Conservation (phyloP, 2,329 filamentous ascomycete genomes). For the Ceratocystis huliohia region DNA sequence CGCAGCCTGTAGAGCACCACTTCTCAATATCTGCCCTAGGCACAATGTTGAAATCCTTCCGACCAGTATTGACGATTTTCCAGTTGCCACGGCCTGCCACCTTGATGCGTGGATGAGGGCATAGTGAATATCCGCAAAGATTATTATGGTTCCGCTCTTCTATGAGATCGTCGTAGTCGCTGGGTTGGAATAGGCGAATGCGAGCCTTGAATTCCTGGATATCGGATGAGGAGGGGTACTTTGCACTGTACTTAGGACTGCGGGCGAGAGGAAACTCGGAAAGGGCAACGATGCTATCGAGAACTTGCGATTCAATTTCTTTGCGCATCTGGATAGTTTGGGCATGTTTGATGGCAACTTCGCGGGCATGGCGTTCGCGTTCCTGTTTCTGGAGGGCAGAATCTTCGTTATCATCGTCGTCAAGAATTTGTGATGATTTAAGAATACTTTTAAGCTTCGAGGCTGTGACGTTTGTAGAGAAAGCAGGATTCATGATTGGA, state of each 20-base stretch:
- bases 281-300: slow-evolving; percentile 58
- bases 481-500: slow-evolving; percentile 13
- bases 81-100: slow-evolving; percentile 49
- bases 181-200: slow-evolving; percentile 64
- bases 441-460: slow-evolving; percentile 43
- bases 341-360: slow-evolving; percentile 71
- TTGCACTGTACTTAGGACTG: slow-evolving; percentile 30
- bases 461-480: slow-evolving; percentile 13
- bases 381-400: neutral
- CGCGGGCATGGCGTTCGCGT: slow-evolving; percentile 32
- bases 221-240: slow-evolving; percentile 45
- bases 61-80: slow-evolving; percentile 46
- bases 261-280: slow-evolving; percentile 43
- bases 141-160: slow-evolving; percentile 76
- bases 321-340: slow-evolving; percentile 71
- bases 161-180: slow-evolving; percentile 80
- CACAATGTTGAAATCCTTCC: slow-evolving; percentile 52
- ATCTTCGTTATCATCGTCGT: slow-evolving; percentile 20
- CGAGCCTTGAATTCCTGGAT: slow-evolving; percentile 50
- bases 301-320: slow-evolving; percentile 60
- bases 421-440: slow-evolving; percentile 37
- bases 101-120: slow-evolving; percentile 48
- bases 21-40: slow-evolving; percentile 60
- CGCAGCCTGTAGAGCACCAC: slow-evolving; percentile 77
- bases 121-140: slow-evolving; percentile 75